These are phyloP conservation scores for Penicillium soppii DNA, from an alignment of 495 filamentous ascomycete species.

Conservation along the genomic window DNA sequence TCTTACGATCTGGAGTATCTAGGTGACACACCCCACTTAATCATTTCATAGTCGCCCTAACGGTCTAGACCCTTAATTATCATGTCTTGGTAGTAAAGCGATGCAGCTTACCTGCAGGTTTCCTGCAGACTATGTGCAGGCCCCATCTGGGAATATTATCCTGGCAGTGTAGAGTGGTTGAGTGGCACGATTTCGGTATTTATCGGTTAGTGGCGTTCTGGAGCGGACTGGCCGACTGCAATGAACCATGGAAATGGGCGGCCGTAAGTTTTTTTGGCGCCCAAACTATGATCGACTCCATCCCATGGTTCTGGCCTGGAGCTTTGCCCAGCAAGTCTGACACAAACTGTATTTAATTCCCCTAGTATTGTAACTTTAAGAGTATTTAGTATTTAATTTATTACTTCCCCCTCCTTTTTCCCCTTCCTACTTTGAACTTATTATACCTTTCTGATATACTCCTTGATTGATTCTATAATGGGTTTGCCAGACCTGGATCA, in stretches of 20 bases:
- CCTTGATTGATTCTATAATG: conserved; percentile 16
- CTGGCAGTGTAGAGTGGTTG: not conserved
- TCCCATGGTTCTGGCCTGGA: conserved; percentile 22
- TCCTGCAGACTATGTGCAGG: not conserved
- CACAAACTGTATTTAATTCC: conserved; percentile 1
- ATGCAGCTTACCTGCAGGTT: no score
- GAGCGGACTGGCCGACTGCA: conserved; percentile 14
- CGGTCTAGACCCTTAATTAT: not conserved
- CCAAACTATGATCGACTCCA: conserved; percentile 25
- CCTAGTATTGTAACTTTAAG: conserved; percentile 4
- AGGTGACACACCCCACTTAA: no score
- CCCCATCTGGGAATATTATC: conserved; percentile 4
- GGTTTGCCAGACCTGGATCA: conserved; percentile 31
- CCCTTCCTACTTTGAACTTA: not conserved
- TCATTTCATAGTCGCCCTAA: not conserved
- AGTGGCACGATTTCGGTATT: conserved; percentile 16
- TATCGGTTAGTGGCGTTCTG: conserved; percentile 14
- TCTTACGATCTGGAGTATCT: no score
- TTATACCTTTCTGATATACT: no score
- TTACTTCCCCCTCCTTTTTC: not conserved
- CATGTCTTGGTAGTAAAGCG: not conserved
- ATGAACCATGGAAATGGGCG: conserved; percentile 19
- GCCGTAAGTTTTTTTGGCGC: conserved; percentile 20
- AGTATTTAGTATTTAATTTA: conserved; percentile 6
- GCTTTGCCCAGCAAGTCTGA: conserved; percentile 3